Evolutionary conservation across 2,329 filamentous ascomycete genomes (phyloP).

Genomic region (Diaporthe citriasiana): DNA sequence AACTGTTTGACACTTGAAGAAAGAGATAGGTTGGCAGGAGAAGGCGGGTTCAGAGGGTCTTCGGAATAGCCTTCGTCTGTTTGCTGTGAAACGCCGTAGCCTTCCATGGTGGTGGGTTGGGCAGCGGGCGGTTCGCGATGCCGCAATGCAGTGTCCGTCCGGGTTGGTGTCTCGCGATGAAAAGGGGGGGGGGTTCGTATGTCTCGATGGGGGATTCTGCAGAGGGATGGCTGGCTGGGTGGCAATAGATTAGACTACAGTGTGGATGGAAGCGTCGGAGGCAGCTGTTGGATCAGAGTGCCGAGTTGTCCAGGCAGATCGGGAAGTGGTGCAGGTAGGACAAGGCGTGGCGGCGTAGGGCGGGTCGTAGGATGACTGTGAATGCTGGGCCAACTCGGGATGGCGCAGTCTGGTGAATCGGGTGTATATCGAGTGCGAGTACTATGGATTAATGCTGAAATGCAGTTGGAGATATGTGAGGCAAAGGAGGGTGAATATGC

Average conservation of each 20-base stretch:
- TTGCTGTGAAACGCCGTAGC: conserved; percentile 56
- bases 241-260: neutral
- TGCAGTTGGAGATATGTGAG: conserved; percentile 1
- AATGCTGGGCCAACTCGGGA: neutral
- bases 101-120: conserved; percentile 43
- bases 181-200: conserved; percentile 5
- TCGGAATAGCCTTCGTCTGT: conserved; percentile 92
- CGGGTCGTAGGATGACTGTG: conserved; percentile 34
- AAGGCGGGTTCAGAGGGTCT: conserved; percentile 67
- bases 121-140: conserved; percentile 44
- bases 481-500: neutral
- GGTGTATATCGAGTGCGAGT: neutral
- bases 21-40: conserved; percentile 49
- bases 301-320: conserved; percentile 1
- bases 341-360: conserved; percentile 2
- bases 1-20: conserved; percentile 46
- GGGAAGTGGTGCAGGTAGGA: conserved; percentile 19
- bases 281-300: conserved; percentile 5
- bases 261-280: neutral
- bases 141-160: conserved; percentile 21
- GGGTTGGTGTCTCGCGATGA: conserved; percentile 1
- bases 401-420: neutral
- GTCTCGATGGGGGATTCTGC: neutral
- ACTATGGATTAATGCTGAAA: neutral
- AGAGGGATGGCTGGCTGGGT: conserved; percentile 3